Conservation (phyloP, 371 early-diverging fungal species). For the Mortierella sp. region DNA sequence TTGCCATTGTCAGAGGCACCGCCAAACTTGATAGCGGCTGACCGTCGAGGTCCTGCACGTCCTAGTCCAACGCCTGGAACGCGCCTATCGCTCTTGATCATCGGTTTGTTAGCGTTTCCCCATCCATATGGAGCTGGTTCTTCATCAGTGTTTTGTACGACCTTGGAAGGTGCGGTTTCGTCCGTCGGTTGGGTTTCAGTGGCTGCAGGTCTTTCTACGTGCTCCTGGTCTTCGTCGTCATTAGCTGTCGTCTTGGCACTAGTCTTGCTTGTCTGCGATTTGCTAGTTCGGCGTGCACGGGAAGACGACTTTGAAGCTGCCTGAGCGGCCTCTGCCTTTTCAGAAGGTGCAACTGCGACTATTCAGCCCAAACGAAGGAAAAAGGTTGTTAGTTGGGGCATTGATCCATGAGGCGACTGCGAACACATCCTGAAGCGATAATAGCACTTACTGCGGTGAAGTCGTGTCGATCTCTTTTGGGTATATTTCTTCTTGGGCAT, state of each 20-base stretch:
- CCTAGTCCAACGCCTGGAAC: slow-evolving; percentile 34
- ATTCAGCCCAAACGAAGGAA: not conserved
- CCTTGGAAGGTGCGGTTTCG: not conserved
- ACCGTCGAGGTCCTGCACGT: slow-evolving; percentile 26
- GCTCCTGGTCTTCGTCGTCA: not conserved
- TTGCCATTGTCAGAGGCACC: slow-evolving; percentile 24
- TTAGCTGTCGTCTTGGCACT: not conserved
- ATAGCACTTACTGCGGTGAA: slow-evolving; percentile 35
- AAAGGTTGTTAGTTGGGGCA: not conserved
- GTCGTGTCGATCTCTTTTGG: slow-evolving; percentile 44
- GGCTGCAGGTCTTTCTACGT: not conserved
- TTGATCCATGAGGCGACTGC: too few species aligned
- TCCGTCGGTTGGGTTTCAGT: not conserved
- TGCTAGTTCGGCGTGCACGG: slow-evolving; percentile 3
- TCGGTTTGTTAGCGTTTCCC: slow-evolving; percentile 44
- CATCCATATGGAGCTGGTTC: slow-evolving; percentile 24
- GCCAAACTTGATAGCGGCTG: slow-evolving; percentile 17
- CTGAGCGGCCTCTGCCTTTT: slow-evolving; percentile 12
- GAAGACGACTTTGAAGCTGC: not conserved
- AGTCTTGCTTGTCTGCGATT: not conserved
- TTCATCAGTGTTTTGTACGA: not conserved
- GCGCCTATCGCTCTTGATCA: slow-evolving; percentile 43
- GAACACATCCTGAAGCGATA: too few species aligned
- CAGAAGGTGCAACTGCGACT: slow-evolving; percentile 48
- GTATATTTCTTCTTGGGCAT: slow-evolving; percentile 41